These are phyloP conservation scores for Myxozyma nipponensis DNA, from an alignment of 805 yeast genomes.

Conservation along the genomic window DNA sequence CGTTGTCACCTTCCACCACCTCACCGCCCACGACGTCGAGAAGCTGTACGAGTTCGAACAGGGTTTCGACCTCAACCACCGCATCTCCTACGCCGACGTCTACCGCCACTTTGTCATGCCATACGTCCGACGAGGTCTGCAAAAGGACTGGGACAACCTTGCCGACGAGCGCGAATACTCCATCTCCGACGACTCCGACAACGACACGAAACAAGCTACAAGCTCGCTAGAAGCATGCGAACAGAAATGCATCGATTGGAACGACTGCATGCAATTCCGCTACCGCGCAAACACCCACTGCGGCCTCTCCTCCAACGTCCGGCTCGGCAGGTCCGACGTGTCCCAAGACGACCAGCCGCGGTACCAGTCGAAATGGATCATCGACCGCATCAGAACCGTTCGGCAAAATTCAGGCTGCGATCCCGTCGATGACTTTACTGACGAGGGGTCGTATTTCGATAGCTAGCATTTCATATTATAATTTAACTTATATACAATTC, in stretches of 20 bases:
- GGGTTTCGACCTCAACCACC: slow-evolving; percentile 17
- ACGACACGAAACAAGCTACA: slow-evolving; percentile 8
- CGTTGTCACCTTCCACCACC: slow-evolving; percentile 37
- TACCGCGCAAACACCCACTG: slow-evolving; percentile 11
- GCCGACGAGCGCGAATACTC: slow-evolving; percentile 12
- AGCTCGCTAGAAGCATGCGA: slow-evolving; percentile 14
- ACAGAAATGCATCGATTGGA: slow-evolving; percentile 25
- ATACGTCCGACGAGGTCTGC: slow-evolving; percentile 26
- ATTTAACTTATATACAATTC: too few relatives aligned
- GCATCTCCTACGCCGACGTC: slow-evolving; percentile 32
- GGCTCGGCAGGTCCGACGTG: slow-evolving; percentile 12
- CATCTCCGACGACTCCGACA: background rate
- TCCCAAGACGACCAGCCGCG: slow-evolving; percentile 18
- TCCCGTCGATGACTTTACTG: background rate
- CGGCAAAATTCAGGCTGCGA: slow-evolving; percentile 32
- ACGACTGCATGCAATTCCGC: slow-evolving; percentile 28
- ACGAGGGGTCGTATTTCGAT: slow-evolving; percentile 10
- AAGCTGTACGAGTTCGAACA: slow-evolving; percentile 38
- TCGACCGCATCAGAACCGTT: slow-evolving; percentile 35
- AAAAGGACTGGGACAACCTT: slow-evolving; percentile 32
- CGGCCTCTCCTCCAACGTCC: slow-evolving; percentile 8
- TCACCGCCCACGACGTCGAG: slow-evolving; percentile 19
- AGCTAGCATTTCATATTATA: too few relatives aligned
- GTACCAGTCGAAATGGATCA: slow-evolving; percentile 34
- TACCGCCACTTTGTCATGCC: slow-evolving; percentile 39